These are phyloP conservation scores for Scutellaria baicalensis DNA, from an alignment of 257 asterid species.

Conservation along the genomic window DNA sequence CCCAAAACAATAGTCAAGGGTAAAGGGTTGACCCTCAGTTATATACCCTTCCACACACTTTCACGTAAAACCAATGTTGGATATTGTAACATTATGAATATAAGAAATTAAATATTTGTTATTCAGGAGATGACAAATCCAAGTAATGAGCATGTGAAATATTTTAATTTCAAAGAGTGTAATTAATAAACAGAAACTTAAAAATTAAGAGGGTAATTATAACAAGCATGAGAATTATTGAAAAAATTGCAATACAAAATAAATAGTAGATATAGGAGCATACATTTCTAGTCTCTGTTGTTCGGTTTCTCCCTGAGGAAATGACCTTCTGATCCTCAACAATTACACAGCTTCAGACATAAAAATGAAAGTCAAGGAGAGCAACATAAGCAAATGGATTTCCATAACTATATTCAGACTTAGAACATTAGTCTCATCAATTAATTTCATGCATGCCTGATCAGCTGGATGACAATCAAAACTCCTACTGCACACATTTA, in stretches of 20 bases:
- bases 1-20: no score
- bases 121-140: background rate
- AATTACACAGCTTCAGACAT: slow-evolving; percentile 51
- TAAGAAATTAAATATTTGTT: background rate
- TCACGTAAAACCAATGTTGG: no score
- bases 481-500: background rate
- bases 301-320: slow-evolving; percentile 75
- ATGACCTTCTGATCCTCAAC: slow-evolving; percentile 58
- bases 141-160: background rate
- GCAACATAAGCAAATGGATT: background rate
- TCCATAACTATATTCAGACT: background rate
- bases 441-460: background rate
- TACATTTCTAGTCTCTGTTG: slow-evolving; percentile 74
- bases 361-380: slow-evolving; percentile 11
- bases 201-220: background rate
- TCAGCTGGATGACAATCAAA: background rate
- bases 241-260: background rate
- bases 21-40: no score
- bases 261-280: slow-evolving; percentile 1
- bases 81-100: no score
- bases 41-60: no score
- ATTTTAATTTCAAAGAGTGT: background rate
- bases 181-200: background rate
- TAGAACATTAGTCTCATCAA: slow-evolving; percentile 5
- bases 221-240: background rate